phyloP scores from a whole-genome alignment of 2,329 filamentous ascomycete genomes.

The Scedosporium minutisporum region DNA sequence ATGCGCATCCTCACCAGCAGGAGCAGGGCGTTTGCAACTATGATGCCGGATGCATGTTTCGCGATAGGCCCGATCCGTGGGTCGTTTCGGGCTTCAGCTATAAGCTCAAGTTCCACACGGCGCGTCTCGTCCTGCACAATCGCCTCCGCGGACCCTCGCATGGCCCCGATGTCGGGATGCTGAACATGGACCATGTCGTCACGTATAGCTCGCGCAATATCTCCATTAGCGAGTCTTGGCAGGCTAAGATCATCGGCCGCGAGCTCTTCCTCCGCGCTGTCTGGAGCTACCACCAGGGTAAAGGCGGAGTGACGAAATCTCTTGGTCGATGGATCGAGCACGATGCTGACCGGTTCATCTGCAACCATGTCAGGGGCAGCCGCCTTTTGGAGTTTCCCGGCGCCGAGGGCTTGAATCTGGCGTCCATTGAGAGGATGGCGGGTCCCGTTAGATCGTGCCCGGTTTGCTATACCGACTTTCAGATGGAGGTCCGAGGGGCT shows the following conservation, averaged over 20 bases:
- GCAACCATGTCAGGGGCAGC: not conserved
- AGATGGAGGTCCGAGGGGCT: constrained; percentile 2
- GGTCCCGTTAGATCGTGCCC: constrained; percentile 4
- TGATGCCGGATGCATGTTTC: not conserved
- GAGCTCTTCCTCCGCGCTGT: constrained; percentile 6
- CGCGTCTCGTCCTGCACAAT: constrained; percentile 6
- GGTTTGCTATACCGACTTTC: constrained; percentile 4
- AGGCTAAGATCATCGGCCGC: constrained; percentile 7
- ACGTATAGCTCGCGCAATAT: not conserved
- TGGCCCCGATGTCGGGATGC: not conserved
- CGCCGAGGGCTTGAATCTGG: not conserved
- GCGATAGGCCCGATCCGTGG: not conserved
- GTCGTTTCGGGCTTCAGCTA: not conserved
- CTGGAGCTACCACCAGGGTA: not conserved
- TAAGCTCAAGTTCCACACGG: constrained; percentile 2
- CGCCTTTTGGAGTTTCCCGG: not conserved
- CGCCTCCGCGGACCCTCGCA: constrained; percentile 4
- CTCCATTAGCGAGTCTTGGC: not conserved
- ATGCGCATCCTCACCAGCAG: not conserved
- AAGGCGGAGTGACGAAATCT: not conserved
- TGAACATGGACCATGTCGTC: not conserved
- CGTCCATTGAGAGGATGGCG: not conserved
- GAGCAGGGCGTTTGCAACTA: not conserved
- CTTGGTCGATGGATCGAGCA: not conserved
- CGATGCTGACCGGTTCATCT: not conserved